These are phyloP conservation scores for Tetrapisispora taiwanensis DNA, from an alignment of 805 yeast species.

Conservation along the genomic window DNA sequence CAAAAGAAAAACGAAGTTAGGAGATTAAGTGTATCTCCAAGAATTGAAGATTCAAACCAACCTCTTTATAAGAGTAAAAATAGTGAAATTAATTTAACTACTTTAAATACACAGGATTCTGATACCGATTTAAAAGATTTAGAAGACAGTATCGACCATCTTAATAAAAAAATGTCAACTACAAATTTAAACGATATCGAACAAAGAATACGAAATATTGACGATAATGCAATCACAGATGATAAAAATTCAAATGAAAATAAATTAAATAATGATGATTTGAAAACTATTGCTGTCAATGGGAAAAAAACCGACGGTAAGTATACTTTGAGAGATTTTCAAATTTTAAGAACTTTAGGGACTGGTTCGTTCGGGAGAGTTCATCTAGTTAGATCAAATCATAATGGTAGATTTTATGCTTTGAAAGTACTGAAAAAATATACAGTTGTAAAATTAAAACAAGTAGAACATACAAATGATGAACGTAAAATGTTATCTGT, in stretches of 20 bases:
- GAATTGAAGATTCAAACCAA: not conserved
- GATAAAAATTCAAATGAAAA: not conserved
- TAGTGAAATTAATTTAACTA: not conserved
- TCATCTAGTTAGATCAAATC: slow-evolving; percentile 75
- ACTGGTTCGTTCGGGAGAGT: slow-evolving; percentile 94
- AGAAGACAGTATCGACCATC: not conserved
- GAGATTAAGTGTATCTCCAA: slow-evolving; percentile 6
- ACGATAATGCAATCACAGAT: not conserved
- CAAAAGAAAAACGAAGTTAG: slow-evolving; percentile 10
- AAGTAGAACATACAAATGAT: slow-evolving; percentile 90
- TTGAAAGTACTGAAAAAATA: slow-evolving; percentile 79
- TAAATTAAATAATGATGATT: not conserved
- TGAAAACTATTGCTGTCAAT: not conserved
- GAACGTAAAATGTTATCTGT: slow-evolving; percentile 78
- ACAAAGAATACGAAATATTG: not conserved
- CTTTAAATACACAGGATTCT: not conserved
- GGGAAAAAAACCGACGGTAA: slow-evolving; percentile 41
- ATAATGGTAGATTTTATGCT: slow-evolving; percentile 83
- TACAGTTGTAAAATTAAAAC: slow-evolving; percentile 86
- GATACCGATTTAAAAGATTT: too few relatives aligned
- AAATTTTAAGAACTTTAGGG: slow-evolving; percentile 75
- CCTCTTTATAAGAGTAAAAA: not conserved
- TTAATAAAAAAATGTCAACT: slow-evolving; percentile 1
- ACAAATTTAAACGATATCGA: not conserved
- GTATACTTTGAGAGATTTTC: slow-evolving; percentile 71